A percentile compares a stretch with the other conserved stretches of the same genome.
Evolutionary conservation across 805 yeast species (phyloP).

Genomic region (Wickerhamiella azymoides): DNA sequence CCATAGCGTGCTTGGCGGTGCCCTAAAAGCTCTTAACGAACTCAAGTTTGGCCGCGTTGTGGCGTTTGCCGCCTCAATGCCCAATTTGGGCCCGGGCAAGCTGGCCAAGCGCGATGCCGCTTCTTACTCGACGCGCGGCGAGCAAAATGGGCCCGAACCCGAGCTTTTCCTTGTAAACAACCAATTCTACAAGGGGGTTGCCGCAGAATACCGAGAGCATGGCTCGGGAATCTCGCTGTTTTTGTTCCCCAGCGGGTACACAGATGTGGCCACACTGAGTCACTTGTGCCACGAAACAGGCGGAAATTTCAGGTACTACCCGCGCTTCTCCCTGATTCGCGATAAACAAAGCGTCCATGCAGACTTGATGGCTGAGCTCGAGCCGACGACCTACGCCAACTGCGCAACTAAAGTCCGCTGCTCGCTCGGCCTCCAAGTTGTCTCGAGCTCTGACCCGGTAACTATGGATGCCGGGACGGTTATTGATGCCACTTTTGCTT

Average conservation of each 20-base stretch:
- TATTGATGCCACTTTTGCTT: conserved; percentile 26
- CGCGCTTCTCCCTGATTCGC: conserved; percentile 48
- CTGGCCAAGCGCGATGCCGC: conserved; percentile 24
- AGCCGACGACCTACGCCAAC: conserved; percentile 51
- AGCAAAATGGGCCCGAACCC: conserved; percentile 28
- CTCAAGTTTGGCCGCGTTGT: conserved; percentile 65
- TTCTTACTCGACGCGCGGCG: conserved; percentile 11
- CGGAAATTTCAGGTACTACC: conserved; percentile 53
- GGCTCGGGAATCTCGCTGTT: conserved; percentile 69
- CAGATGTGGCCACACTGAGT: conserved; percentile 66
- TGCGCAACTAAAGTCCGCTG: conserved; percentile 75
- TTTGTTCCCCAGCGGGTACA: conserved; percentile 47
- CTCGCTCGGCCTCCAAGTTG: conserved; percentile 74
- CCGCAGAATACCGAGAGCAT: conserved; percentile 38
- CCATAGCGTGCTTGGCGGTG: conserved; percentile 70
- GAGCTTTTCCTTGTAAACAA: conserved; percentile 44
- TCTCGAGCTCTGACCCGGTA: conserved; percentile 12
- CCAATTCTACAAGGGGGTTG: conserved; percentile 46
- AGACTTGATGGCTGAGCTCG: conserved; percentile 26
- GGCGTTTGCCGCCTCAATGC: conserved; percentile 50
- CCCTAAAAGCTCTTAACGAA: conserved; percentile 54
- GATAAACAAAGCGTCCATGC: conserved; percentile 57
- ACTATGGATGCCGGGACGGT: neutral
- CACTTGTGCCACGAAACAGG: conserved; percentile 52
- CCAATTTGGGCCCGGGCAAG: conserved; percentile 71